These are phyloP conservation scores for Stemphylium vesicarium DNA, from an alignment of 2,329 filamentous ascomycete genomes.

Conservation along the genomic window DNA sequence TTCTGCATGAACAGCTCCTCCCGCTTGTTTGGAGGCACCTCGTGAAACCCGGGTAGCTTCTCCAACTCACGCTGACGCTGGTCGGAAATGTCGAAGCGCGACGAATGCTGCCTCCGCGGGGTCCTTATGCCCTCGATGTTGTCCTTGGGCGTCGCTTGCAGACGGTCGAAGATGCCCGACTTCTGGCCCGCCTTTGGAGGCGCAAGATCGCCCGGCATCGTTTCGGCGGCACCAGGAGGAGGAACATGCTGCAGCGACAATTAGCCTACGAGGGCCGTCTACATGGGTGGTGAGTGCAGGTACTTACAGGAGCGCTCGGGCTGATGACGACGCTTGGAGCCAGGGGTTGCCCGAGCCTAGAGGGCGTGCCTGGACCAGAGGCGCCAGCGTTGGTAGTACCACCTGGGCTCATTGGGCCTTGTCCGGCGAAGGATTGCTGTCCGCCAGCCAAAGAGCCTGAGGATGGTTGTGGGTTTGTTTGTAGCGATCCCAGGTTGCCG, in stretches of 20 bases:
- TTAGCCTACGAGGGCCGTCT: conserved; percentile 1
- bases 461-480: conserved; percentile 41
- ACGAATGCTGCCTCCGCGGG: conserved; percentile 95
- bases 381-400: conserved; percentile 57
- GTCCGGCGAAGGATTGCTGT: conserved; percentile 43
- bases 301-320: conserved; percentile 75
- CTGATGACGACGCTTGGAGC: conserved; percentile 93
- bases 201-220: conserved; percentile 95
- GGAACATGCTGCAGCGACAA: conserved; percentile 74
- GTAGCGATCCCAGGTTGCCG: conserved; percentile 32
- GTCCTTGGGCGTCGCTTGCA: conserved; percentile 94
- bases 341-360: conserved; percentile 66
- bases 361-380: conserved; percentile 61
- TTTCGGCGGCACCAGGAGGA: conserved; percentile 91
- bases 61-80: conserved; percentile 88
- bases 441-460: conserved; percentile 38
- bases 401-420: conserved; percentile 39
- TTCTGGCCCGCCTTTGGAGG: conserved; percentile 92
- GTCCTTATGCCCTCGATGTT: conserved; percentile 94
- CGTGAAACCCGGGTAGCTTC: conserved; percentile 96
- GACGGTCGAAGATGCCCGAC: conserved; percentile 83
- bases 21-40: conserved; percentile 90
- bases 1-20: conserved; percentile 99
- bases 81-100: conserved; percentile 95
- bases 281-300: not conserved